Evolutionary conservation across 106 monocot genomes (phyloP).

Genomic region (Chionographis japonica): DNA sequence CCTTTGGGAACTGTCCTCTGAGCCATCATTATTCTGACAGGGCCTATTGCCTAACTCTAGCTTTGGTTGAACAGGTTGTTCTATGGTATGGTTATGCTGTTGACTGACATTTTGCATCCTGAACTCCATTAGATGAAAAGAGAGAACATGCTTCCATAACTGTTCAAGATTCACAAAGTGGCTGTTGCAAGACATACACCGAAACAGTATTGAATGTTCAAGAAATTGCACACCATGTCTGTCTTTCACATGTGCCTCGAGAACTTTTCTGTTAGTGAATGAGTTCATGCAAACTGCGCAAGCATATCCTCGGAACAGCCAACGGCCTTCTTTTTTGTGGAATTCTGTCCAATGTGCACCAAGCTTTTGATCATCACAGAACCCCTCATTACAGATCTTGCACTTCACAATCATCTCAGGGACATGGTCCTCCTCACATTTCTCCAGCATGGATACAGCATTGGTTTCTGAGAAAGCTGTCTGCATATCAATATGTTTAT

Average conservation of each 20-base stretch:
- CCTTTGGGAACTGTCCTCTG: conserved; percentile 30
- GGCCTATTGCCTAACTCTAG: conserved; percentile 11
- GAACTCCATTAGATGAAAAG: conserved; percentile 56
- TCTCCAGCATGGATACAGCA: conserved; percentile 2
- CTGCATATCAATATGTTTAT: conserved; percentile 15
- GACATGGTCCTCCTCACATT: conserved; percentile 9
- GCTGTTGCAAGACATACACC: conserved; percentile 74
- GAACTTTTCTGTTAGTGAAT: conserved; percentile 82
- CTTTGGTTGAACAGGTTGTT: conserved; percentile 19
- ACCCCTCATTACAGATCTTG: conserved; percentile 59
- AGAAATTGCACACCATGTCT: conserved; percentile 75
- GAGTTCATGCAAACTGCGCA: conserved; percentile 73
- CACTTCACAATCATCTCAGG: conserved; percentile 44
- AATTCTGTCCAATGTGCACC: conserved; percentile 65
- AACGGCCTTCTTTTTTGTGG: conserved; percentile 90
- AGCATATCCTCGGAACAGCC: conserved; percentile 84
- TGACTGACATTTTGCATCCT: conserved; percentile 24
- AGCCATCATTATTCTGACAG: conserved; percentile 12
- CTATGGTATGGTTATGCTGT: conserved; percentile 1
- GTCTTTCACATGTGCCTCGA: conserved; percentile 69
- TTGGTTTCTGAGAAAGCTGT: conserved; percentile 18
- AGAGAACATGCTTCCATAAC: conserved; percentile 83
- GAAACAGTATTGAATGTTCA: conserved; percentile 56
- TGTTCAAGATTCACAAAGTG: conserved; percentile 57
- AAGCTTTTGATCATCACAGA: conserved; percentile 55